phyloP scores from a whole-genome alignment of 805 yeast genomes.

The Saccharomyces jurei region DNA sequence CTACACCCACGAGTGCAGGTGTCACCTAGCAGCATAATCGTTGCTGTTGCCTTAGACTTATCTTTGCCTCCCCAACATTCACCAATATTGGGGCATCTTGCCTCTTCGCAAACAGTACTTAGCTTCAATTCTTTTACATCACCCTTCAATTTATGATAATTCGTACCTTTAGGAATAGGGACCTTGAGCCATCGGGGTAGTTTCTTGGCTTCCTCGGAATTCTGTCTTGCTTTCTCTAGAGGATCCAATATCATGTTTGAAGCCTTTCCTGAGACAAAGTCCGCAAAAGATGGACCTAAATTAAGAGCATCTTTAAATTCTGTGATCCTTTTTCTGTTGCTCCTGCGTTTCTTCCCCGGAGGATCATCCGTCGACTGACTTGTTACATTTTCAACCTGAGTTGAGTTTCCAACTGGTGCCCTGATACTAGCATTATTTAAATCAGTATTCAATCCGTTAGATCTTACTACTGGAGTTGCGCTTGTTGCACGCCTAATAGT shows the following conservation, averaged over 20 bases:
- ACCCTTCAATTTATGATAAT: slow-evolving; percentile 68
- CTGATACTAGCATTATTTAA: neutral
- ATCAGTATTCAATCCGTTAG: neutral
- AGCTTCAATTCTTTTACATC: slow-evolving; percentile 84
- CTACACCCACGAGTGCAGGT: slow-evolving; percentile 99
- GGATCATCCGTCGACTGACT: neutral
- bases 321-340: slow-evolving; percentile 42
- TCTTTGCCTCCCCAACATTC: slow-evolving; percentile 98
- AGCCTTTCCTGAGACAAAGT: slow-evolving; percentile 78
- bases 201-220: slow-evolving; percentile 55
- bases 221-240: slow-evolving; percentile 55
- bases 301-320: slow-evolving; percentile 61
- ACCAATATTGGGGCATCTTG: slow-evolving; percentile 98
- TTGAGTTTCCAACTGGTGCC: neutral
- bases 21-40: slow-evolving; percentile 96
- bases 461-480: neutral
- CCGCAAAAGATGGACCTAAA: slow-evolving; percentile 89
- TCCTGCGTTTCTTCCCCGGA: neutral
- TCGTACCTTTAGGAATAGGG: slow-evolving; percentile 92
- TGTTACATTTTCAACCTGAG: neutral
- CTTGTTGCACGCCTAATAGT: neutral
- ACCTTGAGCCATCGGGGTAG: slow-evolving; percentile 92
- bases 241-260: slow-evolving; percentile 62
- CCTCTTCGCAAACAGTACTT: slow-evolving; percentile 97
- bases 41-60: slow-evolving; percentile 72